phyloP scores from a whole-genome alignment of 2,329 filamentous ascomycete species.

The Aspergillus texensis region DNA sequence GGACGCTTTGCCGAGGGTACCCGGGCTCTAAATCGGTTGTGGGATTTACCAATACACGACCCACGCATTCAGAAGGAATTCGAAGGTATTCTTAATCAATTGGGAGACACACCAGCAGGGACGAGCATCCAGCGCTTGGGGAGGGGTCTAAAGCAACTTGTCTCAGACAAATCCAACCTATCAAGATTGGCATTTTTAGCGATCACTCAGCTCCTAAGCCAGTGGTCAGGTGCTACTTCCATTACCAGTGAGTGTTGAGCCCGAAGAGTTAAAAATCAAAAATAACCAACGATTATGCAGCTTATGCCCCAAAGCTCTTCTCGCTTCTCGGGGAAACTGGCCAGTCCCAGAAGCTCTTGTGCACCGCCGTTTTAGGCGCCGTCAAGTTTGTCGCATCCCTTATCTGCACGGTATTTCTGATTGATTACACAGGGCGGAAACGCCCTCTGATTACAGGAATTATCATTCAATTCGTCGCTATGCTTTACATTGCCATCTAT shows the following conservation, averaged over 20 bases:
- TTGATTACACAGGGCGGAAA: conserved; percentile 75
- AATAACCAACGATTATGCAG: conserved; percentile 3
- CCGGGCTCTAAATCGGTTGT: conserved; percentile 56
- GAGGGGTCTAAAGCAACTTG: conserved; percentile 37
- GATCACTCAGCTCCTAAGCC: conserved; percentile 68
- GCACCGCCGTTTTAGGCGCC: conserved; percentile 73
- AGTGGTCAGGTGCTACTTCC: conserved; percentile 71
- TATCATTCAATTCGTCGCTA: conserved; percentile 51
- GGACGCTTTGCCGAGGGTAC: conserved; percentile 53
- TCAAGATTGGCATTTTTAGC: conserved; percentile 69
- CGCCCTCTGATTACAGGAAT: conserved; percentile 54
- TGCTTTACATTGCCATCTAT: conserved; percentile 59
- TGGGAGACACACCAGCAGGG: neutral
- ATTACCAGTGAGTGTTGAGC: conserved; percentile 60
- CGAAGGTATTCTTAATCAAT: conserved; percentile 10
- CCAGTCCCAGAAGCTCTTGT: conserved; percentile 67
- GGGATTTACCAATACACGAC: conserved; percentile 24
- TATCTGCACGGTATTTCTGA: conserved; percentile 71
- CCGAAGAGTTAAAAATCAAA: neutral
- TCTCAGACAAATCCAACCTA: conserved; percentile 65
- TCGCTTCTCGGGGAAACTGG: conserved; percentile 69
- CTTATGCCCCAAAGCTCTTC: conserved; percentile 72
- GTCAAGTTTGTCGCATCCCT: conserved; percentile 70
- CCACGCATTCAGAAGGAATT: conserved; percentile 16
- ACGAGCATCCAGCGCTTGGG: neutral